Evolutionary conservation across 2,329 filamentous ascomycete genomes (phyloP).

Genomic region (Lizonia empirigonia): DNA sequence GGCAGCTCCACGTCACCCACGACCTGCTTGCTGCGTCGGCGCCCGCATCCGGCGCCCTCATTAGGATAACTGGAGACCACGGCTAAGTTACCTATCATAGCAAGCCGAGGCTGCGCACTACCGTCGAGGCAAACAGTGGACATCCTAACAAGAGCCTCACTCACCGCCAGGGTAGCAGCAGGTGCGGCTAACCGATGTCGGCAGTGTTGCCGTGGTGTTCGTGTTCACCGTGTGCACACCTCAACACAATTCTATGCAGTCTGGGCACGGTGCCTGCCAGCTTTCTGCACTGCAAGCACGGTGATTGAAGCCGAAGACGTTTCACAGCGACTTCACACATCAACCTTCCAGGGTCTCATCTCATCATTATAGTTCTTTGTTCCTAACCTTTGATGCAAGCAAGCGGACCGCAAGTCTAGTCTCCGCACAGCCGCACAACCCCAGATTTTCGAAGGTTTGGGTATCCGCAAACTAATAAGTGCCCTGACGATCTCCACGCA

Average conservation of each 20-base stretch:
- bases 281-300: neutral
- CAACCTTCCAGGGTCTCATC: neutral
- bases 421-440: constrained; percentile 16
- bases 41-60: constrained; percentile 7
- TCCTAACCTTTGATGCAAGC: constrained; percentile 15
- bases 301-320: neutral
- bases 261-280: constrained; percentile 1
- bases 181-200: constrained; percentile 3
- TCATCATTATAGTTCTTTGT: neutral
- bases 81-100: constrained; percentile 18
- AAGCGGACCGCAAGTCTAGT: constrained; percentile 17
- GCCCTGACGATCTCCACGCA: constrained; percentile 7
- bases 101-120: constrained; percentile 12
- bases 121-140: constrained; percentile 16
- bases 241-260: constrained; percentile 13
- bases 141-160: constrained; percentile 19
- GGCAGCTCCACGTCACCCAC: constrained; percentile 14
- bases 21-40: neutral
- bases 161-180: constrained; percentile 10
- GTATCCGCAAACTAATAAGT: constrained; percentile 23
- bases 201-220: constrained; percentile 11
- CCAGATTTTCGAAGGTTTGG: constrained; percentile 18
- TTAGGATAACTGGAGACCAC: constrained; percentile 8
- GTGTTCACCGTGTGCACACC: constrained; percentile 6
- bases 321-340: neutral